Percentiles rank a stretch among this genome's conserved stretches.
Evolutionary conservation across 129 eudicot species (phyloP).

Genomic region (Lactuca saligna): DNA sequence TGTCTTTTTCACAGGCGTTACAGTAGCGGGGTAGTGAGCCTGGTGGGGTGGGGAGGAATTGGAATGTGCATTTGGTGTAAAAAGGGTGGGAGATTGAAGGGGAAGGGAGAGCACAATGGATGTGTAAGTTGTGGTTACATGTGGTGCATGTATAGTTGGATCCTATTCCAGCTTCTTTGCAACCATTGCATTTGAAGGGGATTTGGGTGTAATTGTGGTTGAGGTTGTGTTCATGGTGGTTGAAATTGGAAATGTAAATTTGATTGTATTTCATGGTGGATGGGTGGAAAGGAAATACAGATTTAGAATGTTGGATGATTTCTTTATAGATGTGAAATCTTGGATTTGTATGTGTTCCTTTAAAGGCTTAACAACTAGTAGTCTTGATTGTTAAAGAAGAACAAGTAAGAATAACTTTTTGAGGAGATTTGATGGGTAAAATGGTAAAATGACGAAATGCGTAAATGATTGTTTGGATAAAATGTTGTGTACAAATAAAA

Average conservation of each 20-base stretch:
- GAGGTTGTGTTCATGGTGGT: conserved; percentile 80
- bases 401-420: conserved; percentile 12
- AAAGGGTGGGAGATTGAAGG: conserved; percentile 73
- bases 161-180: conserved; percentile 89
- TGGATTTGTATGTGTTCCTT: conserved; percentile 33
- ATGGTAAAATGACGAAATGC: neutral
- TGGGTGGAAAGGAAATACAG: conserved; percentile 4
- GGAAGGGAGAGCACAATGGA: conserved; percentile 71
- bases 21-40: conserved; percentile 65
- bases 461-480: neutral
- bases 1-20: conserved; percentile 74
- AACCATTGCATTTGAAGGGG: conserved; percentile 91
- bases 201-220: conserved; percentile 56
- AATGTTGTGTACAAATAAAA: neutral
- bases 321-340: conserved; percentile 16
- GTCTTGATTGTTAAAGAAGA: conserved; percentile 24
- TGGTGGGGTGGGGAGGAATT: conserved; percentile 62
- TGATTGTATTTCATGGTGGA: conserved; percentile 66
- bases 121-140: conserved; percentile 71
- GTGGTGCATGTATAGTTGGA: conserved; percentile 63
- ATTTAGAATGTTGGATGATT: conserved; percentile 24
- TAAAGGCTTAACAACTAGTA: conserved; percentile 29
- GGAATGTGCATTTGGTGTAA: conserved; percentile 67
- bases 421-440: conserved; percentile 7
- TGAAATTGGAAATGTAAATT: conserved; percentile 40